A percentile compares a stretch with the other conserved stretches of the same genome.
Conservation (phyloP, 495 filamentous ascomycete species). For the Lasiosphaeris hirsuta region DNA sequence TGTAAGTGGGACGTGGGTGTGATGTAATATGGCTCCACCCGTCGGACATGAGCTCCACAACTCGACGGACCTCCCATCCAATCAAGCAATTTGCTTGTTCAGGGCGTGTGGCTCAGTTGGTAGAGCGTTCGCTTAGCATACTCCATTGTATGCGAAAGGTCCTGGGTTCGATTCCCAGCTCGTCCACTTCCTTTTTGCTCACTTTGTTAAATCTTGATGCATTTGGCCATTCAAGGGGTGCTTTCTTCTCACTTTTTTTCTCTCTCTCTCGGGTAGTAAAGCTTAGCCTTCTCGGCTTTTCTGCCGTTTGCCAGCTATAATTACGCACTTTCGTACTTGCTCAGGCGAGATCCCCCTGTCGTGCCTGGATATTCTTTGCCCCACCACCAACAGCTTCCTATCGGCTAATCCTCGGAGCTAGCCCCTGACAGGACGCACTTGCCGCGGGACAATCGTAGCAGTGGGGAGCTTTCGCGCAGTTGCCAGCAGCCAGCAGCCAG, state of each 20-base stretch:
- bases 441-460: not conserved
- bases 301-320: too few relatives aligned
- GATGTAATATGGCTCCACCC: too few relatives aligned
- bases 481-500: not conserved
- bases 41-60: too few relatives aligned
- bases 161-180: conserved; percentile 29
- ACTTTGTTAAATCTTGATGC: not conserved
- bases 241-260: too few relatives aligned
- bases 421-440: not conserved
- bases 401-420: not conserved
- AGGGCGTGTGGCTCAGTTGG: conserved; percentile 24
- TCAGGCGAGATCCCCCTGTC: too few relatives aligned
- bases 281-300: too few relatives aligned
- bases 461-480: conserved; percentile 1
- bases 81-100: not conserved
- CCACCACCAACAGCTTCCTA: not conserved
- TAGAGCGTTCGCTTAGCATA: conserved; percentile 31
- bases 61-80: too few relatives aligned
- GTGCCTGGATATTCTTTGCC: not conserved
- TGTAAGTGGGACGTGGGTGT: too few relatives aligned
- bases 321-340: too few relatives aligned
- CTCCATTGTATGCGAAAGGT: conserved; percentile 23
- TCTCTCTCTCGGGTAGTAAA: too few relatives aligned
- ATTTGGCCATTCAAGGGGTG: too few relatives aligned
- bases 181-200: conserved; percentile 14